Base-by-base conservation (phyloP, 2,329 filamentous ascomycete species). In the Lasiodiplodia sp. region DNA sequence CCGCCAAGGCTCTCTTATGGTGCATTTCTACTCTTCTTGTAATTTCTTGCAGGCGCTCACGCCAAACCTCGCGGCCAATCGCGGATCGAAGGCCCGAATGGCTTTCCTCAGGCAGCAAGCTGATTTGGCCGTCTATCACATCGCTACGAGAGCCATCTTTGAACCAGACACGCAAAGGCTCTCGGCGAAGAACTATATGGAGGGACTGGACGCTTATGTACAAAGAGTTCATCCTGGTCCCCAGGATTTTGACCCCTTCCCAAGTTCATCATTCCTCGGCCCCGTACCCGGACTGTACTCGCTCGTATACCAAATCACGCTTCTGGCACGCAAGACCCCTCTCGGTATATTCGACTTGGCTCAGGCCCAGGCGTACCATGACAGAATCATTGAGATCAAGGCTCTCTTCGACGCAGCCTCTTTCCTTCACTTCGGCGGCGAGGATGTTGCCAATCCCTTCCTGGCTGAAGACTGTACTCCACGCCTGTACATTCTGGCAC, bases 131-230 rank as follows among this genome's bases (percentile, higher is more conserved):
- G 28, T 53, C 25, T 53, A 53, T 28, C 23, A 53, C 23, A 28
- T 53, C 51, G 51, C 51, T 10, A 53, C 51, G 16, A 53, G 51
- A 28, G 51, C 51, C 16, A 53, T 53, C 23, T 53, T 53, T 53
- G 51, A 53, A 18, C 51, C 21, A 28, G 51, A 53, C 23, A 12
- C 11, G 7, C 51, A 53, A 53, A 53, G 12, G 23, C 51, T 53
- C 21, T 53, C 23, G 11, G 1, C 25, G 2, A 10, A 18, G 2
- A 11, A 53, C 25, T 3, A 53, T 28, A 4, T 53, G 51, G 51
- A 53, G 51, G n/a, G 7, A 10, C 51, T 28, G 8, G 51, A 53
- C 10, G 25, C 51, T 14, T 25, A 53, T 28, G 11, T 53, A 18
- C 21, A 53, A 14, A 28, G 14, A 53, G 8, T 53, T 3, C 23